Evolutionary conservation across 163 green algal genomes (phyloP).

Genomic region (Trebouxiophyceae sp.): DNA sequence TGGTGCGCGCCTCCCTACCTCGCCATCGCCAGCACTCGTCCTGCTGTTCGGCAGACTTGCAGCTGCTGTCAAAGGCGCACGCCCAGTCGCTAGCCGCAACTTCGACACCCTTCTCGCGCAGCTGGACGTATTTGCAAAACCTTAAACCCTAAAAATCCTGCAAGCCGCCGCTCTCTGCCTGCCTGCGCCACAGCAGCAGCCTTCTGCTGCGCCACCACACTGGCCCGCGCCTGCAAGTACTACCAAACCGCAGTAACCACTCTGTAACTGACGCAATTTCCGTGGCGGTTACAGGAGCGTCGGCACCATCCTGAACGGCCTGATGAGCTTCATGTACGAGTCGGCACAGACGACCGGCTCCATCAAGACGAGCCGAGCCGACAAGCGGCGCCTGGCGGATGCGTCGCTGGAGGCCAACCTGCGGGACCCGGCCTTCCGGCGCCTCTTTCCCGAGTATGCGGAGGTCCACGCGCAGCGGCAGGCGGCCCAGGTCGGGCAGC

Average conservation of each 20-base stretch:
- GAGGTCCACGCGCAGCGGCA: slow-evolving; percentile 13
- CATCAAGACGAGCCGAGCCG: slow-evolving; percentile 46
- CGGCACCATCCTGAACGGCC: slow-evolving; percentile 73
- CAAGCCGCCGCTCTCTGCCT: neutral
- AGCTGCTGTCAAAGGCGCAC: neutral
- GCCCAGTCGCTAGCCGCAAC: neutral
- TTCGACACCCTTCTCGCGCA: slow-evolving; percentile 2
- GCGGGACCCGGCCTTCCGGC: slow-evolving; percentile 63
- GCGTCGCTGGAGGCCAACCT: slow-evolving; percentile 65
- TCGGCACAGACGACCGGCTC: slow-evolving; percentile 69
- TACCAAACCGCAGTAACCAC: no score
- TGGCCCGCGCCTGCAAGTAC: no score
- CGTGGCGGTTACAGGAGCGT: slow-evolving; percentile 54
- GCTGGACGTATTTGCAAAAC: no score
- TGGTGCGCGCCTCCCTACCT: slow-evolving; percentile 10
- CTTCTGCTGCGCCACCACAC: no score
- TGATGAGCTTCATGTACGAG: slow-evolving; percentile 91
- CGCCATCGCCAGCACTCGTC: neutral
- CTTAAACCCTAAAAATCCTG: neutral
- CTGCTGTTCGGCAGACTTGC: neutral
- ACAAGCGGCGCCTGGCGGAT: slow-evolving; percentile 52
- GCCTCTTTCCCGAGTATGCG: slow-evolving; percentile 70
- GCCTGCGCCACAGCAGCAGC: no score
- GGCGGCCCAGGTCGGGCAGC: neutral
- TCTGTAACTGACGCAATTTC: no score